phyloP scores from a whole-genome alignment of 345 rosid species.

The Geranium brycei region DNA sequence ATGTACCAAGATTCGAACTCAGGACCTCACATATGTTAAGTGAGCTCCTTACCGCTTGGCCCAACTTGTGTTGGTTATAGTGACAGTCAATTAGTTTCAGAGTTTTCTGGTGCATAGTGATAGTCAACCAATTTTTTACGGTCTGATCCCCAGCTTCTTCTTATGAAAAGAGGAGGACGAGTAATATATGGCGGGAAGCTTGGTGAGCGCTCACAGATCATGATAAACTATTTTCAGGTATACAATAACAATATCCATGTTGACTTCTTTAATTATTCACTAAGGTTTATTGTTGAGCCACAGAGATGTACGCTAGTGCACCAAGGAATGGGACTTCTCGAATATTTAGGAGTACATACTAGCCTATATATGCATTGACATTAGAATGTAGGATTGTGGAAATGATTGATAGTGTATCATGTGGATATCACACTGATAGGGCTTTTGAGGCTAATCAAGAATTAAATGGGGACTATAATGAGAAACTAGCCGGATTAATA shows the following conservation, averaged over 20 bases:
- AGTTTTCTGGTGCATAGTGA: constrained; percentile 3
- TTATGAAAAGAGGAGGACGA: constrained; percentile 91
- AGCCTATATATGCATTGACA: too few species aligned
- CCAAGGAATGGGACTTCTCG: background rate
- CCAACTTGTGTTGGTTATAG: too few species aligned
- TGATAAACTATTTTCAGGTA: constrained; percentile 86
- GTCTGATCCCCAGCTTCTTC: constrained; percentile 48
- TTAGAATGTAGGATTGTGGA: background rate
- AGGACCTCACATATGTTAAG: too few species aligned
- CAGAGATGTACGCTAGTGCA: too few species aligned
- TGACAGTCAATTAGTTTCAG: background rate
- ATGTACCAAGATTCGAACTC: too few species aligned
- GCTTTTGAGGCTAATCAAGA: too few species aligned
- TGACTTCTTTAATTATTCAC: too few species aligned
- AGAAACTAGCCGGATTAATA: too few species aligned
- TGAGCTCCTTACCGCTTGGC: too few species aligned
- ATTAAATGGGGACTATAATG: too few species aligned
- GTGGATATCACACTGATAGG: too few species aligned
- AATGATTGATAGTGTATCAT: background rate
- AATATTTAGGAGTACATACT: background rate
- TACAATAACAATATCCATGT: background rate
- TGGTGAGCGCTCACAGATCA: constrained; percentile 47
- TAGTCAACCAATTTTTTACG: background rate
- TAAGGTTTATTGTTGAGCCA: too few species aligned
- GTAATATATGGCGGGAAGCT: constrained; percentile 84